Evolutionary conservation across 2,329 filamentous ascomycete genomes (phyloP).

Genomic region (Penicillium sp.): DNA sequence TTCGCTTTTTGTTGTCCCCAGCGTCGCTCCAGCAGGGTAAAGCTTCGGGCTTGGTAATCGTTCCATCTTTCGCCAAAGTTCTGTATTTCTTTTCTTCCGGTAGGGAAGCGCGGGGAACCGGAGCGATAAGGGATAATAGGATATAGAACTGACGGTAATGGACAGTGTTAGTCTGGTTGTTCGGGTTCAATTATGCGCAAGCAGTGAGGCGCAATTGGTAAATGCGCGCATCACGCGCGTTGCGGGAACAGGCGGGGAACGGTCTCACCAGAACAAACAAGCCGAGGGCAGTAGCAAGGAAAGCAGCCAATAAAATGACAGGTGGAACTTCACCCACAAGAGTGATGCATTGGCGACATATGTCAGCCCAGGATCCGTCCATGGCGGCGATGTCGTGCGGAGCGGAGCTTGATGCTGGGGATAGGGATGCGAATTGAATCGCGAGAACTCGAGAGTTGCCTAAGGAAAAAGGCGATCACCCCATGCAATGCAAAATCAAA

Average conservation of each 20-base stretch:
- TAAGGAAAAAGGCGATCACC: neutral
- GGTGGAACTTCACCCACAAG: slow-evolving; percentile 29
- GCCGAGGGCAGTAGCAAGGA: slow-evolving; percentile 30
- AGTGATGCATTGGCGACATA: slow-evolving; percentile 36
- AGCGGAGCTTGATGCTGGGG: neutral
- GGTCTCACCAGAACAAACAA: slow-evolving; percentile 36
- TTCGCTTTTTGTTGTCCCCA: slow-evolving; percentile 63
- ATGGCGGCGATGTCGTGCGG: slow-evolving; percentile 19
- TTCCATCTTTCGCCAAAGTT: slow-evolving; percentile 68
- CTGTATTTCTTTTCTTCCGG: slow-evolving; percentile 83
- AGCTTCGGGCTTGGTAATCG: slow-evolving; percentile 52
- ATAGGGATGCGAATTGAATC: neutral
- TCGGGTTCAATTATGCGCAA: neutral
- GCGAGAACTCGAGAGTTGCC: neutral
- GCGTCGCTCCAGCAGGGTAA: slow-evolving; percentile 87
- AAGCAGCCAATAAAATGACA: slow-evolving; percentile 28
- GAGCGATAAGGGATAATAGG: slow-evolving; percentile 72
- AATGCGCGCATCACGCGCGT: neutral
- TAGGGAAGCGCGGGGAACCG: slow-evolving; percentile 71
- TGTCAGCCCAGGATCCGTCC: slow-evolving; percentile 26
- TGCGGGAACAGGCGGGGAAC: slow-evolving; percentile 1
- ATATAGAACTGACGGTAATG: slow-evolving; percentile 57
- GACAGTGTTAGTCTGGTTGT: neutral
- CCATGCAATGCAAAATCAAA: neutral
- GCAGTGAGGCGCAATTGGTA: neutral